A percentile compares a stretch with the other conserved stretches of the same genome.
phyloP scores from a whole-genome alignment of 441 rosid species.

The Sinapis alba region DNA sequence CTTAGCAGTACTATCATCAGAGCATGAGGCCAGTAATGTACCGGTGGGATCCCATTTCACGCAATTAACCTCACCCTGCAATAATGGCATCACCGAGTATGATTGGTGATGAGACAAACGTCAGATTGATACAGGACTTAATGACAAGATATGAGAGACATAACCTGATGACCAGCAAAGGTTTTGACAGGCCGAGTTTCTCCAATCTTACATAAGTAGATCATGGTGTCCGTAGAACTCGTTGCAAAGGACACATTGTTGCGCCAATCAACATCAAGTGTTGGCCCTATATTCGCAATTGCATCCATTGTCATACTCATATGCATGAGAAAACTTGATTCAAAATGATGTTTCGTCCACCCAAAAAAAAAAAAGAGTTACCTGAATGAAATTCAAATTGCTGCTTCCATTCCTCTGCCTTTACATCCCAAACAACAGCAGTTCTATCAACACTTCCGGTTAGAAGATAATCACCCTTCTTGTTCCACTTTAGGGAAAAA shows the following conservation, averaged over 20 bases:
- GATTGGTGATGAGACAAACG: constrained; percentile 18
- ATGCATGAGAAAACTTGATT: not conserved
- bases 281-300: constrained; percentile 62
- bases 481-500: constrained; percentile 98
- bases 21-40: constrained; percentile 88
- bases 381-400: constrained; percentile 97
- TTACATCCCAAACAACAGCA: constrained; percentile 99
- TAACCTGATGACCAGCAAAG: constrained; percentile 95
- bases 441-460: constrained; percentile 97
- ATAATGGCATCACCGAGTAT: constrained; percentile 27
- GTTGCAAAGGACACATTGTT: constrained; percentile 94
- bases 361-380: constrained; percentile 19
- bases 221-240: constrained; percentile 93
- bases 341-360: constrained; percentile 15
- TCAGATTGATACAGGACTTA: not conserved
- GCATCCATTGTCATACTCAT: constrained; percentile 13
- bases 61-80: constrained; percentile 97
- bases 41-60: constrained; percentile 99
- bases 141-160: constrained; percentile 26
- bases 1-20: constrained; percentile 95
- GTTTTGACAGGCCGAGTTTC: constrained; percentile 72
- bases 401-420: constrained; percentile 92
- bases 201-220: constrained; percentile 94
- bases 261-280: constrained; percentile 99
- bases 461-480: constrained; percentile 97